Evolutionary conservation across 2,329 filamentous ascomycete genomes (phyloP).

Genomic region (Neodidymelliopsis sp.): DNA sequence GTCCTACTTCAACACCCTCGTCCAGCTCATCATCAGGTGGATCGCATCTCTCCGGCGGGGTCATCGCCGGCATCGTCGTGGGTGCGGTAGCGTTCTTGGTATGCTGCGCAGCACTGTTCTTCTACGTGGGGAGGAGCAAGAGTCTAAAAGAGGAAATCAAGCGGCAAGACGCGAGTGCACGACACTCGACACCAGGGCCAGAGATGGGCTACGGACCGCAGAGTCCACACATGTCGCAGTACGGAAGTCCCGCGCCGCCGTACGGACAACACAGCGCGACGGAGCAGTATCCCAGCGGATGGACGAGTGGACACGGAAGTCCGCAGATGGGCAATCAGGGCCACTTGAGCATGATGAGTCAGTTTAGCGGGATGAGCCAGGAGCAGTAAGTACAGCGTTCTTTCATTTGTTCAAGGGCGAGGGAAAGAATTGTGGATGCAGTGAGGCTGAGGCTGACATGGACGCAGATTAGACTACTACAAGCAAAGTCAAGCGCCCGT

Average conservation of each 20-base stretch:
- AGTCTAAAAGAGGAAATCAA: conserved; percentile 38
- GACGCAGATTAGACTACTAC: conserved; percentile 29
- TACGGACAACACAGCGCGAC: conserved; percentile 37
- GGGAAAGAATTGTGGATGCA: conserved; percentile 10
- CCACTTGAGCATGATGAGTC: conserved; percentile 29
- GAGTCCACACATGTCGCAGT: conserved; percentile 10
- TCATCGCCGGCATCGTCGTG: conserved; percentile 64
- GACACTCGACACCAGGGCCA: conserved; percentile 12
- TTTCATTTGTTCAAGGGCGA: background rate
- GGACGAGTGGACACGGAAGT: conserved; percentile 18
- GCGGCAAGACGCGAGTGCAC: conserved; percentile 23
- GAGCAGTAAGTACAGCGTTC: conserved; percentile 32
- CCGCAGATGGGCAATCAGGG: conserved; percentile 25
- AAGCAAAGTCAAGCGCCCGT: conserved; percentile 25
- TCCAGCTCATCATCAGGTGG: background rate
- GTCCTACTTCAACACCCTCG: conserved; percentile 19
- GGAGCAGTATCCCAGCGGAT: conserved; percentile 34
- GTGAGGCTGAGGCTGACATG: too few relatives aligned
- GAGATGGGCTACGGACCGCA: conserved; percentile 14
- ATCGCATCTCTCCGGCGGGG: conserved; percentile 45
- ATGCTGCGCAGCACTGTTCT: conserved; percentile 67
- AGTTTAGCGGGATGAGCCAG: conserved; percentile 26
- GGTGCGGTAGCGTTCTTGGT: conserved; percentile 69
- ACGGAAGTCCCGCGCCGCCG: conserved; percentile 22
- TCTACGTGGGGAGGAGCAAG: conserved; percentile 64